These are phyloP conservation scores for Penstemon barbatus DNA, from an alignment of 257 asterid species.

Conservation along the genomic window DNA sequence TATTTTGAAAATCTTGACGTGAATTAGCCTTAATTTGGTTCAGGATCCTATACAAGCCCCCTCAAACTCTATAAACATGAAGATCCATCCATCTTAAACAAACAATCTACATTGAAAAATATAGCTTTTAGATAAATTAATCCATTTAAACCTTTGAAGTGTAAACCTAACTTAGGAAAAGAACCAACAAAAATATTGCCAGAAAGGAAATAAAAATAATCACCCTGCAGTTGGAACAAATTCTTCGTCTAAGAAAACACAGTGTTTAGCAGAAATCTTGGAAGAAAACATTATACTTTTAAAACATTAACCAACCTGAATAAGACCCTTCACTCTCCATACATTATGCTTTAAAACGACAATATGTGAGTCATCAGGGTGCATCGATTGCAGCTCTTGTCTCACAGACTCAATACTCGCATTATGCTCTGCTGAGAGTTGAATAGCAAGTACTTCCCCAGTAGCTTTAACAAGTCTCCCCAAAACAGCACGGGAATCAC, in stretches of 20 bases:
- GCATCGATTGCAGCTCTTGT: constrained; percentile 65
- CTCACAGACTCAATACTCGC: constrained; percentile 73
- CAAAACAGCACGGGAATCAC: constrained; percentile 86
- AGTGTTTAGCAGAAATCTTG: neutral
- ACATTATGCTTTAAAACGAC: constrained; percentile 81
- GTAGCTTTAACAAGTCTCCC: constrained; percentile 68
- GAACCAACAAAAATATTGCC: neutral
- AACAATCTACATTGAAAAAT: constrained; percentile 11
- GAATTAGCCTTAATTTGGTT: constrained; percentile 8
- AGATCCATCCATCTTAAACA: neutral
- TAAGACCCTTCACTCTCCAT: constrained; percentile 90
- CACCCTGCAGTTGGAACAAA: neutral
- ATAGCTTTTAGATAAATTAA: neutral
- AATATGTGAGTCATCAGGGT: constrained; percentile 81
- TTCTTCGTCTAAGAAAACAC: neutral
- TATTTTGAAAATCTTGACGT: neutral
- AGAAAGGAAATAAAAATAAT: neutral
- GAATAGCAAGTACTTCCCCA: constrained; percentile 71
- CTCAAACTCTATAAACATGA: neutral
- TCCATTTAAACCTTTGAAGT: neutral
- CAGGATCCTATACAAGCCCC: neutral
- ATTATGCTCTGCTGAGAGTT: constrained; percentile 77
- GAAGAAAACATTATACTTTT: neutral
- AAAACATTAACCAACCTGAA: constrained; percentile 55
- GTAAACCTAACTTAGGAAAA: neutral